phyloP scores from a whole-genome alignment of 2,329 filamentous ascomycete species.

The Paraconiothyrium brasiliense region DNA sequence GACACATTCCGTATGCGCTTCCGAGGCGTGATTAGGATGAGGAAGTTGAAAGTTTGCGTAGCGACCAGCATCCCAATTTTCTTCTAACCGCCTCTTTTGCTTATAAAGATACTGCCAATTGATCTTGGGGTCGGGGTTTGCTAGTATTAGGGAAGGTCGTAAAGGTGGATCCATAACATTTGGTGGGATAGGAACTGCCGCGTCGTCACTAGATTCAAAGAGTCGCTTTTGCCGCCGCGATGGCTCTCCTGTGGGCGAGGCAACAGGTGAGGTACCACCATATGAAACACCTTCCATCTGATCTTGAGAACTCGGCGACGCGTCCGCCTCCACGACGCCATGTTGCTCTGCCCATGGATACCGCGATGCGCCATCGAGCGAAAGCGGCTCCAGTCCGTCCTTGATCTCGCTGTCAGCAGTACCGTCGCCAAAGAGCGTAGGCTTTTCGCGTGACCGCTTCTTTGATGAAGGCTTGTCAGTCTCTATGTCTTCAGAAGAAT shows the following conservation, averaged over 20 bases:
- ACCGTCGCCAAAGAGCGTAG: slow-evolving; percentile 50
- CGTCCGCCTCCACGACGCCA: slow-evolving; percentile 58
- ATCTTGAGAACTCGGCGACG: slow-evolving; percentile 40
- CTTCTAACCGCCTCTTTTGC: slow-evolving; percentile 83
- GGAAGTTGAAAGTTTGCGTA: slow-evolving; percentile 90
- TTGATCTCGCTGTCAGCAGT: slow-evolving; percentile 33
- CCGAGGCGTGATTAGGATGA: slow-evolving; percentile 79
- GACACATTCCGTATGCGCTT: slow-evolving; percentile 91
- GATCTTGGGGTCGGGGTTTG: slow-evolving; percentile 65
- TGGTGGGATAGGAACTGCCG: slow-evolving; percentile 22
- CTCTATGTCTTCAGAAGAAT: slow-evolving; percentile 52
- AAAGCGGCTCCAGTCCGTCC: slow-evolving; percentile 30
- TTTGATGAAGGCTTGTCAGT: slow-evolving; percentile 62
- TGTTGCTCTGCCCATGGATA: slow-evolving; percentile 58
- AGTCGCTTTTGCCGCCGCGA: slow-evolving; percentile 32
- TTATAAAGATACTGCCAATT: slow-evolving; percentile 96
- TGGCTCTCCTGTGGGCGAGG: slow-evolving; percentile 26
- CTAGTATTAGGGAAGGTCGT: slow-evolving; percentile 43
- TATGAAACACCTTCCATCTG: slow-evolving; percentile 51
- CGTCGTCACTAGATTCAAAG: slow-evolving; percentile 17
- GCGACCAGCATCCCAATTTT: slow-evolving; percentile 87
- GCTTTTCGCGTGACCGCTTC: slow-evolving; percentile 60
- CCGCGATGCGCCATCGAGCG: slow-evolving; percentile 30
- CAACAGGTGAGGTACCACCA: slow-evolving; percentile 29
- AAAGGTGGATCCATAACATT: slow-evolving; percentile 38